These are phyloP conservation scores for Ustilago bromivora DNA, from an alignment of 1,284 basidiomycete species.

Conservation along the genomic window DNA sequence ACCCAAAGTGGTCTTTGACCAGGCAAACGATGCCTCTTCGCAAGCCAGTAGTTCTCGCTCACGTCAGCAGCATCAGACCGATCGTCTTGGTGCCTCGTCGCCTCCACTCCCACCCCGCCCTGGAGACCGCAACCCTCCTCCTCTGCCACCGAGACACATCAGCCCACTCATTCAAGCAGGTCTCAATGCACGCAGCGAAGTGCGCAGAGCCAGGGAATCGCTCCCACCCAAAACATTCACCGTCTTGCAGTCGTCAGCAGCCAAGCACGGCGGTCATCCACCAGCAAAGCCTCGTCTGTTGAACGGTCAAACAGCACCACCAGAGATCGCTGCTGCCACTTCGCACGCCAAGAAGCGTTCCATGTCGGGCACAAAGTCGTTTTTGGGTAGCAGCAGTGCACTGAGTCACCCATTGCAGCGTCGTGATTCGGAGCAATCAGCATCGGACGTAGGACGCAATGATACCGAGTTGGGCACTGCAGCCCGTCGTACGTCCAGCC, in stretches of 20 bases:
- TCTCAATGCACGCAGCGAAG: constrained; percentile 65
- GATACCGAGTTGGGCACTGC: constrained; percentile 30
- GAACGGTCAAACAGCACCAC: constrained; percentile 59
- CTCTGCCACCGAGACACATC: constrained; percentile 63
- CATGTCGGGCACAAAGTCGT: constrained; percentile 49
- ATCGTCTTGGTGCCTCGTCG: constrained; percentile 42
- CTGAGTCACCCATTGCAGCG: constrained; percentile 35
- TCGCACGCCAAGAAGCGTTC: constrained; percentile 55
- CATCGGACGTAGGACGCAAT: constrained; percentile 33
- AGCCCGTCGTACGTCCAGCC: constrained; percentile 32
- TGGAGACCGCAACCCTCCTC: constrained; percentile 51
- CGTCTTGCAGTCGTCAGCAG: constrained; percentile 61
- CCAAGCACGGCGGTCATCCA: constrained; percentile 35
- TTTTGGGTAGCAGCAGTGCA: constrained; percentile 28
- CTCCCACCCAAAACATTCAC: constrained; percentile 68
- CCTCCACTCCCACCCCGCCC: constrained; percentile 56
- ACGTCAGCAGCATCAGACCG: constrained; percentile 33
- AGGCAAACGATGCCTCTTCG: constrained; percentile 40
- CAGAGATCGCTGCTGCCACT: constrained; percentile 36
- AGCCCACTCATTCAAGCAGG: constrained; percentile 68
- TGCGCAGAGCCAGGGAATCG: constrained; percentile 60
- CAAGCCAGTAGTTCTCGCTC: constrained; percentile 47
- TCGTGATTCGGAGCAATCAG: constrained; percentile 43
- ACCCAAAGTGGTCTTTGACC: constrained; percentile 47
- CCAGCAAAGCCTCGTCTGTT: constrained; percentile 55